Percentiles rank a stretch among this genome's conserved stretches.
Conservation (phyloP, 2,329 filamentous ascomycete genomes). For the Didymella exigua region DNA sequence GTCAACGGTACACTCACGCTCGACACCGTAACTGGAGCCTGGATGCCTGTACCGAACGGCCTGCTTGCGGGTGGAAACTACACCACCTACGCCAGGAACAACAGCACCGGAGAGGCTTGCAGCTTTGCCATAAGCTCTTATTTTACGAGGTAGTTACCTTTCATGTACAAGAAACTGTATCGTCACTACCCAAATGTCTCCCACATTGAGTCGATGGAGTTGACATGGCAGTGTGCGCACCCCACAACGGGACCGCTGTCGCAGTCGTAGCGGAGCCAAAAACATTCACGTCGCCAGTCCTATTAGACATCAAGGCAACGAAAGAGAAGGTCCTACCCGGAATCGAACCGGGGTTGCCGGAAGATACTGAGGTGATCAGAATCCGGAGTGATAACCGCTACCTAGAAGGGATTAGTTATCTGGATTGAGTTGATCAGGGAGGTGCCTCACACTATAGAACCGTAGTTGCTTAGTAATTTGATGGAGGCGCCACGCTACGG, state of each 20-base stretch:
- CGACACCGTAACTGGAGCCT: constrained; percentile 6
- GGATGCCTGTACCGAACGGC: constrained; percentile 5
- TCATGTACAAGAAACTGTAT: constrained; percentile 7
- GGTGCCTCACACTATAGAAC: constrained; percentile 7
- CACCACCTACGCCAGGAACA: constrained; percentile 10
- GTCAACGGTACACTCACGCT: constrained; percentile 10
- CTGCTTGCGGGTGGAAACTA: constrained; percentile 16
- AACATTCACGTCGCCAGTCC: neutral
- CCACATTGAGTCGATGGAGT: neutral
- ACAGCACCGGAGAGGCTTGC: neutral
- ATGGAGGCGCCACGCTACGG: neutral
- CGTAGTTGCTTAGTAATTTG: constrained; percentile 7
- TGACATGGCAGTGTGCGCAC: neutral
- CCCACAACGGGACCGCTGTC: no score
- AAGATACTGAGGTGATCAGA: constrained; percentile 9
- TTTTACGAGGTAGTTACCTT: neutral
- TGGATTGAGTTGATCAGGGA: constrained; percentile 7
- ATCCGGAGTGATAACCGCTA: constrained; percentile 15
- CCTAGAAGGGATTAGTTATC: constrained; percentile 1
- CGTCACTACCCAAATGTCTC: neutral
- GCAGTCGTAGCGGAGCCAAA: neutral
- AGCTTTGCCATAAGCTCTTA: neutral
- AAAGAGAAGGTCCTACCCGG: constrained; percentile 11
- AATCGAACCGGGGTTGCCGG: constrained; percentile 15
- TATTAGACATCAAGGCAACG: neutral